Conservation (phyloP, 257 asterid species). For the Fraxinus anomala region DNA sequence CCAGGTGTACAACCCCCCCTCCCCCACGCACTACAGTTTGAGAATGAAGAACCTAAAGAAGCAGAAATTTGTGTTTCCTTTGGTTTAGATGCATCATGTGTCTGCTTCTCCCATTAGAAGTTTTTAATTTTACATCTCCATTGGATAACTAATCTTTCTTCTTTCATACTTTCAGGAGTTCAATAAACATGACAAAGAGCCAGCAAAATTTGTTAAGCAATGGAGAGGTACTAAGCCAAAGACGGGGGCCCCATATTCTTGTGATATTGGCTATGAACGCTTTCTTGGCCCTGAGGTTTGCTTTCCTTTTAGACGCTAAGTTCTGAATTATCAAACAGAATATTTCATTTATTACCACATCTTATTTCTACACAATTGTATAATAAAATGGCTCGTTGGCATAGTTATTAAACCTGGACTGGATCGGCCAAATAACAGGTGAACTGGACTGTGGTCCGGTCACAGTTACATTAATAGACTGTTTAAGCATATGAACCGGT, state of each 20-base stretch:
- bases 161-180: conserved; percentile 67
- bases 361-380: background rate
- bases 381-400: background rate
- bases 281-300: conserved; percentile 99
- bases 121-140: background rate
- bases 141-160: conserved; percentile 28
- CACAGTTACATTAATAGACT: too few relatives aligned
- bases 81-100: background rate
- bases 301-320: conserved; percentile 27
- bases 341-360: background rate
- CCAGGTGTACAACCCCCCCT: background rate
- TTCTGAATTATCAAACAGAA: conserved; percentile 21
- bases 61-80: too few relatives aligned
- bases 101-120: background rate
- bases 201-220: conserved; percentile 76
- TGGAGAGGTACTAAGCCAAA: conserved; percentile 96
- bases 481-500: too few relatives aligned
- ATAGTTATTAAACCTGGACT: too few relatives aligned
- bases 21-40: background rate
- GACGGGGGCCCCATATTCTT: conserved; percentile 94
- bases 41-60: too few relatives aligned
- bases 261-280: conserved; percentile 95
- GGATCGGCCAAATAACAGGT: too few relatives aligned
- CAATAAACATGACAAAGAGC: conserved; percentile 94
- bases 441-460: too few relatives aligned